Evolutionary conservation across 257 asterid genomes (phyloP).

Genomic region (Ilex asprella): DNA sequence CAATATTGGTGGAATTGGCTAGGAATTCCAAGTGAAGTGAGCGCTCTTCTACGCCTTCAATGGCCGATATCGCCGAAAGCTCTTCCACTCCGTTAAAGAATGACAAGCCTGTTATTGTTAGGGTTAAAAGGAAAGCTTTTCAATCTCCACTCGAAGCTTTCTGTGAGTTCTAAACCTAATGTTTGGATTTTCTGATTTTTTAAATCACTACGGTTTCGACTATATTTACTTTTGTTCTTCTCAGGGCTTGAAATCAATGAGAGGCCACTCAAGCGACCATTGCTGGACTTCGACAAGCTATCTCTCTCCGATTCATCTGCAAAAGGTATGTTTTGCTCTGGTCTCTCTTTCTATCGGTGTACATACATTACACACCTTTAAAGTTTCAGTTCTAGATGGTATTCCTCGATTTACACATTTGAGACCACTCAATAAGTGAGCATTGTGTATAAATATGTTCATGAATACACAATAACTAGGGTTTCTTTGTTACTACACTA

Average conservation of each 20-base stretch:
- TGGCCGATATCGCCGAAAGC: conserved; percentile 38
- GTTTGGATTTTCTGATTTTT: not conserved
- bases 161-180: conserved; percentile 35
- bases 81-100: conserved; percentile 28
- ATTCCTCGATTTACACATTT: too few relatives aligned
- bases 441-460: too few relatives aligned
- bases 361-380: conserved; percentile 1
- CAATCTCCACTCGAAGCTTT: conserved; percentile 66
- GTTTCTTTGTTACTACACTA: too few relatives aligned
- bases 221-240: not conserved
- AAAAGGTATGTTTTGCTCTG: conserved; percentile 31
- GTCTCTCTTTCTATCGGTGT: not conserved
- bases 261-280: conserved; percentile 62
- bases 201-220: not conserved
- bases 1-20: too few relatives aligned
- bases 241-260: conserved; percentile 87
- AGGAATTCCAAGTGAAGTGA: too few relatives aligned
- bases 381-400: too few relatives aligned
- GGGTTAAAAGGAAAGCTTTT: conserved; percentile 72
- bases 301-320: conserved; percentile 59
- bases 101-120: conserved; percentile 65
- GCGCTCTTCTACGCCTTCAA: conserved; percentile 1
- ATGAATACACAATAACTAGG: too few relatives aligned
- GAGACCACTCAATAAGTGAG: too few relatives aligned
- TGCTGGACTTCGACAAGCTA: conserved; percentile 64